Percentiles rank a stretch among this genome's conserved stretches.
These are phyloP conservation scores for Colletotrichum euphorbiae DNA, from an alignment of 2,329 filamentous ascomycete genomes.

Conservation along the genomic window DNA sequence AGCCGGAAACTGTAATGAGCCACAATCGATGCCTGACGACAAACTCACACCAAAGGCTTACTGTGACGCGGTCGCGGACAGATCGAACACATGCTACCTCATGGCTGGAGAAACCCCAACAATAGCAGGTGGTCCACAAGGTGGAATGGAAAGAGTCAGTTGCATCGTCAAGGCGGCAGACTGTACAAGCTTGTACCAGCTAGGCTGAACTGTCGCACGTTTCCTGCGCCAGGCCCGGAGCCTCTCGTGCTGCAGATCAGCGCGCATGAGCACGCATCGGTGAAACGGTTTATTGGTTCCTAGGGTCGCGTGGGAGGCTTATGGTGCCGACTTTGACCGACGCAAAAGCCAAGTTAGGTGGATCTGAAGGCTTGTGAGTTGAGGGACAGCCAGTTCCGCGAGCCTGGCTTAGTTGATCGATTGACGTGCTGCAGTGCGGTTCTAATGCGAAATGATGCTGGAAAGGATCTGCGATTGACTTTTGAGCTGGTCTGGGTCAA, in stretches of 20 bases:
- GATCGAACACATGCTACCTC: not conserved
- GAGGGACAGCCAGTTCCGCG: not conserved
- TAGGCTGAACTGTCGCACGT: slow-evolving; percentile 1
- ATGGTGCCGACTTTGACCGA: not conserved
- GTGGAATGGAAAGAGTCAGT: not conserved
- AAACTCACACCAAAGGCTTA: not conserved
- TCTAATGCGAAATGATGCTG: slow-evolving; percentile 15
- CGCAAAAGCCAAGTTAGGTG: not conserved
- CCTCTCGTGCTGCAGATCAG: not conserved
- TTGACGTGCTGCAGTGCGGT: not conserved
- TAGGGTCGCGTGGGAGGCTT: slow-evolving; percentile 1
- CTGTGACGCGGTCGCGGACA: not conserved
- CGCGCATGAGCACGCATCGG: not conserved
- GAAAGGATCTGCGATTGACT: slow-evolving; percentile 34
- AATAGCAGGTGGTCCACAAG: not conserved
- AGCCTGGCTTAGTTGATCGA: slow-evolving; percentile 3
- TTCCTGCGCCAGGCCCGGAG: slow-evolving; percentile 1
- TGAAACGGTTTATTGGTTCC: slow-evolving; percentile 22
- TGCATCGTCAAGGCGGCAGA: slow-evolving; percentile 6
- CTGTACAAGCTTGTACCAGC: not conserved
- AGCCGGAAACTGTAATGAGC: slow-evolving; percentile 13
- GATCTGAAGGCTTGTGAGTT: not conserved
- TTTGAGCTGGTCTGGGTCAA: slow-evolving; percentile 23
- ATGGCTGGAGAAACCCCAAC: not conserved
- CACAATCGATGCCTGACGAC: not conserved